Conservation (phyloP, 345 rosid species). For the Arabidopsis arenosa region DNA sequence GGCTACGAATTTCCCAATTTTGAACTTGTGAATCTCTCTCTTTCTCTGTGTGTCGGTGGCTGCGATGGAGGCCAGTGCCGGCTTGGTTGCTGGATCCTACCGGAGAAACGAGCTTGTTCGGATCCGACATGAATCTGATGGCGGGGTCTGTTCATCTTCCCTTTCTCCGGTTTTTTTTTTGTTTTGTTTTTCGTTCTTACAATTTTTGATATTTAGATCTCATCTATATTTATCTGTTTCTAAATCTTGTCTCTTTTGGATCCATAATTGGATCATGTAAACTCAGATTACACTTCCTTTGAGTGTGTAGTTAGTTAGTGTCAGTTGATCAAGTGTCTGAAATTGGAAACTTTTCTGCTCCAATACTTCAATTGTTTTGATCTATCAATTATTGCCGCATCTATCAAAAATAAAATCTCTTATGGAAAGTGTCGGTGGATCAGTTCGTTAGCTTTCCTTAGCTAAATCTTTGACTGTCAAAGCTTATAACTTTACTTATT, state of each 20-base stretch:
- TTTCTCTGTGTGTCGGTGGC: conserved; percentile 24
- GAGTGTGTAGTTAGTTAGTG: conserved; percentile 26
- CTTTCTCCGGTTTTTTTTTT: background rate
- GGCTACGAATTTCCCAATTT: conserved; percentile 43
- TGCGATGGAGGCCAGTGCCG: conserved; percentile 89
- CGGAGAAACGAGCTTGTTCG: conserved; percentile 96
- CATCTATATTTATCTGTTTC: conserved; percentile 1
- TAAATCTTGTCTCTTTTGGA: conserved; percentile 4
- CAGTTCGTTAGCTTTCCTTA: conserved; percentile 5
- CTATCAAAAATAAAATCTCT: background rate
- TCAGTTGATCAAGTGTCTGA: conserved; percentile 20
- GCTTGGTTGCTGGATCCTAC: conserved; percentile 99
- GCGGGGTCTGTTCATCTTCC: conserved; percentile 70
- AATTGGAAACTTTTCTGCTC: conserved; percentile 36
- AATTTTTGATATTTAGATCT: conserved; percentile 20
- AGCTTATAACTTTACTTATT: conserved; percentile 20
- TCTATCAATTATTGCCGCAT: background rate
- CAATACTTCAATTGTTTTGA: background rate
- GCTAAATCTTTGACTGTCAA: conserved; percentile 1
- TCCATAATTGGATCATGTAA: conserved; percentile 8
- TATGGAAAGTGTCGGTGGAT: conserved; percentile 23
- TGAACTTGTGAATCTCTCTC: conserved; percentile 1
- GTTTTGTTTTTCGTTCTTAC: background rate
- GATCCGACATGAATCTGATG: conserved; percentile 95
- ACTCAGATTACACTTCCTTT: conserved; percentile 28